phyloP scores from a whole-genome alignment of 2,329 filamentous ascomycete species.

The Talaromyces piceae region DNA sequence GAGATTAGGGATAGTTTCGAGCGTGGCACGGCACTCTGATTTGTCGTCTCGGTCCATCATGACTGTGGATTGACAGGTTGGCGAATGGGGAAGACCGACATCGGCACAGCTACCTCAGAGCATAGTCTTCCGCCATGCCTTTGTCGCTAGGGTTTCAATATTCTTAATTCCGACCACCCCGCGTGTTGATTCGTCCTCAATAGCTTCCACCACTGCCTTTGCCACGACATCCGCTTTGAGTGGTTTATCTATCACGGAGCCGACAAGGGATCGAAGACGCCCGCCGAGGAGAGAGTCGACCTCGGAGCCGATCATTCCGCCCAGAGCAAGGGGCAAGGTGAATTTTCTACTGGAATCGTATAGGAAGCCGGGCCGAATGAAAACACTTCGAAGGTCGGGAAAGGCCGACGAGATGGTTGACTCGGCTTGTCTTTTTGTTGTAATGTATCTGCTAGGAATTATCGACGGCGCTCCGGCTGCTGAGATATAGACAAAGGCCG shows the following conservation, averaged over 20 bases:
- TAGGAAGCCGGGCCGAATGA: conserved; percentile 78
- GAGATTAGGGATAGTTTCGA: conserved; percentile 98
- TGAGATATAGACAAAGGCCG: conserved; percentile 78
- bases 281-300: conserved; percentile 74
- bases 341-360: conserved; percentile 77
- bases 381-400: conserved; percentile 68
- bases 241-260: conserved; percentile 76
- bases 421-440: conserved; percentile 88
- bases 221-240: conserved; percentile 80
- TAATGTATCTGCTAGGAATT: conserved; percentile 77
- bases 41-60: conserved; percentile 35
- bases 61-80: not conserved
- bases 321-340: conserved; percentile 75
- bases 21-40: conserved; percentile 77
- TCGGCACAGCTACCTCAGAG: too few species aligned
- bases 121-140: conserved; percentile 87
- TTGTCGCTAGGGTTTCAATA: conserved; percentile 74
- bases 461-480: conserved; percentile 80
- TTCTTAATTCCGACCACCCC: conserved; percentile 71
- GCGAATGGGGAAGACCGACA: too few species aligned
- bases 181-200: conserved; percentile 63
- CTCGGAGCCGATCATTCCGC: conserved; percentile 64
- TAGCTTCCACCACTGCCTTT: conserved; percentile 80
- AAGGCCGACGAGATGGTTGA: conserved; percentile 64
- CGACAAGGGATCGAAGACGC: conserved; percentile 70